These are phyloP conservation scores for Cryptococcus maquisensis DNA, from an alignment of 1,284 basidiomycete genomes.

Conservation along the genomic window DNA sequence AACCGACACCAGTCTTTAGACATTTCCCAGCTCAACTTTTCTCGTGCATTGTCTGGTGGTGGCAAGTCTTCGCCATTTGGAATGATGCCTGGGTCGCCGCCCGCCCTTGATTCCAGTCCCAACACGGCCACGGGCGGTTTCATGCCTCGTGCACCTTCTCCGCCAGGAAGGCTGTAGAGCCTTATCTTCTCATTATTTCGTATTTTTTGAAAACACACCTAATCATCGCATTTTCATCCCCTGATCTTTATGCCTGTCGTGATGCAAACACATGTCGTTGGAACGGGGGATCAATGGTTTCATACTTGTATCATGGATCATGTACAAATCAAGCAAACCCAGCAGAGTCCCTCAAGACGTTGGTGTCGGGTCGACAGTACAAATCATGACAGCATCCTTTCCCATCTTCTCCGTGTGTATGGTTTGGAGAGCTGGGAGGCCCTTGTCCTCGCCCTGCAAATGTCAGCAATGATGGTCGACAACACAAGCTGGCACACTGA, in stretches of 20 bases:
- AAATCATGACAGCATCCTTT: conserved; percentile 47
- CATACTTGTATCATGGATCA: background rate
- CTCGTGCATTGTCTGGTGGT: conserved; percentile 20
- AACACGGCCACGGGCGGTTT: conserved; percentile 26
- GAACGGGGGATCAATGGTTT: background rate
- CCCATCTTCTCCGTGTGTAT: conserved; percentile 44
- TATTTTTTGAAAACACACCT: too few relatives aligned
- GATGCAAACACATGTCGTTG: too few relatives aligned
- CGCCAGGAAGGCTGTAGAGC: too few relatives aligned
- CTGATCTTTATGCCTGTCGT: too few relatives aligned
- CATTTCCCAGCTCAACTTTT: conserved; percentile 47
- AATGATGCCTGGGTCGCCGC: conserved; percentile 28
- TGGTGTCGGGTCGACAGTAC: conserved; percentile 5
- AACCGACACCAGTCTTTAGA: conserved; percentile 49
- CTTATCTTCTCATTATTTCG: too few relatives aligned
- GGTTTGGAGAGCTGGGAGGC: conserved; percentile 31
- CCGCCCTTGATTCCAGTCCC: conserved; percentile 22
- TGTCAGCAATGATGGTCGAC: background rate
- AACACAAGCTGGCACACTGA: conserved; percentile 14
- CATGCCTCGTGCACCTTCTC: too few relatives aligned
- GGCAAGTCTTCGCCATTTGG: conserved; percentile 17
- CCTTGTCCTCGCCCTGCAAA: conserved; percentile 24
- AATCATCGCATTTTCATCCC: too few relatives aligned
- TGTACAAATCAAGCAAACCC: background rate
- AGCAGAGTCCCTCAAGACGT: background rate